phyloP scores from a whole-genome alignment of 306 rosid species.

The Trichosanthes cucumerina region DNA sequence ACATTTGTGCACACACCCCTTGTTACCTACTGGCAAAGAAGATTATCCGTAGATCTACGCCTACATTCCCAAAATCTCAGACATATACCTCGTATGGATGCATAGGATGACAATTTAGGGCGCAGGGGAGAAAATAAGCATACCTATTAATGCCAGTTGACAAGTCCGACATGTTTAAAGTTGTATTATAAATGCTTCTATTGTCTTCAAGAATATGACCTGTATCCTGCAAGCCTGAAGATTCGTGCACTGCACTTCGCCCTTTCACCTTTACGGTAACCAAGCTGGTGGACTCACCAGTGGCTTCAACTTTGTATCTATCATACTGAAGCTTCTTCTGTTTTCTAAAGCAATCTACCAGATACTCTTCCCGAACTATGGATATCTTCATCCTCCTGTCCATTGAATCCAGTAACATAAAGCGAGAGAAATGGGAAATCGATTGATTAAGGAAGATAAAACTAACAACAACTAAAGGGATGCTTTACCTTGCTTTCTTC shows the following conservation, averaged over 20 bases:
- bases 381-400: slow-evolving; percentile 83
- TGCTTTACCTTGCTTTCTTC: slow-evolving; percentile 67
- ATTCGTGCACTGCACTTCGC: slow-evolving; percentile 76
- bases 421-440: background rate
- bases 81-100: background rate
- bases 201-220: slow-evolving; percentile 94
- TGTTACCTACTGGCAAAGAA: background rate
- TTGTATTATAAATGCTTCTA: slow-evolving; percentile 74
- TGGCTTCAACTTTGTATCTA: slow-evolving; percentile 61
- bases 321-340: slow-evolving; percentile 72
- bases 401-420: slow-evolving; percentile 17
- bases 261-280: slow-evolving; percentile 95
- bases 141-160: slow-evolving; percentile 85
- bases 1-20: background rate
- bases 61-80: background rate
- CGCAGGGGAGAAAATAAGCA: background rate
- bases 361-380: slow-evolving; percentile 78
- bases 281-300: slow-evolving; percentile 66
- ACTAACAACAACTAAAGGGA: slow-evolving; percentile 15
- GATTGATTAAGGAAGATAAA: slow-evolving; percentile 10
- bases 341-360: slow-evolving; percentile 67
- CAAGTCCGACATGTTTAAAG: slow-evolving; percentile 85
- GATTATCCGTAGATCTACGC: background rate
- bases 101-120: background rate
- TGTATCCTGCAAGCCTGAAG: slow-evolving; percentile 78